Base-by-base conservation (phyloP, 768 basidiomycete genomes). In the Terana coerulea region DNA sequence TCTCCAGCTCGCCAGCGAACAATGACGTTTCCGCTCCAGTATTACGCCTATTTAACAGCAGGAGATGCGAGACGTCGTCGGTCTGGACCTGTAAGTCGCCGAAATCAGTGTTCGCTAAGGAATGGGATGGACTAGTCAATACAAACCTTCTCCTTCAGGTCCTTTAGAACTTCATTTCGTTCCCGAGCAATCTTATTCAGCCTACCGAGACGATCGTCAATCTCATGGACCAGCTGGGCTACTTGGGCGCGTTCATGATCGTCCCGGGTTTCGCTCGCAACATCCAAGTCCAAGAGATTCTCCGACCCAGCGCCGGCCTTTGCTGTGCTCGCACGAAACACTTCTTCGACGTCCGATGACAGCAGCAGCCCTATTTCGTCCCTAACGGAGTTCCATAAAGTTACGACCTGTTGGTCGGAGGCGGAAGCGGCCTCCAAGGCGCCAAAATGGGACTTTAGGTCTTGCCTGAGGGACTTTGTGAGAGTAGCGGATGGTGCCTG, bases 21-120 rank as follows among this genome's bases (percentile, higher is more conserved):
- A 99, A 74, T 0, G 91, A 79, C 0, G 89, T 87, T 58, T 98
- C 93, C 9, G 88, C 87, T 21, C 80, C 80, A 12, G 81, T 75
- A 57, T 93, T 88, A 22, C 93, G 86, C 28, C 92, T 83, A 65
- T 95, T 95, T 43, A 98, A 79, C 3, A 99, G 78, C 0, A 98
- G 80, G 1, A 97, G 76, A 64, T 95, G 92, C 0, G 95, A 99
- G 24, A 98, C 95, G 58, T 99, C 97, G 69, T 99, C 97, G 24
- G 78, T 75, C 82, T 98, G 97, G 41, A 97, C 79, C 94, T 98
- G 53, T 9, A 25, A 24, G 47, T 52, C 21, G 48, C n/a, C n/a
- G n/a, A 10, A 29, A 45, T 31, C 15, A 46, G 33, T 35, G 19
- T 11, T 24, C 34, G 12, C 5, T 6, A 22, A n/a, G n/a, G n/a